These are phyloP conservation scores for Kwoniella newhampshirensis DNA, from an alignment of 768 basidiomycete species.

Conservation along the genomic window DNA sequence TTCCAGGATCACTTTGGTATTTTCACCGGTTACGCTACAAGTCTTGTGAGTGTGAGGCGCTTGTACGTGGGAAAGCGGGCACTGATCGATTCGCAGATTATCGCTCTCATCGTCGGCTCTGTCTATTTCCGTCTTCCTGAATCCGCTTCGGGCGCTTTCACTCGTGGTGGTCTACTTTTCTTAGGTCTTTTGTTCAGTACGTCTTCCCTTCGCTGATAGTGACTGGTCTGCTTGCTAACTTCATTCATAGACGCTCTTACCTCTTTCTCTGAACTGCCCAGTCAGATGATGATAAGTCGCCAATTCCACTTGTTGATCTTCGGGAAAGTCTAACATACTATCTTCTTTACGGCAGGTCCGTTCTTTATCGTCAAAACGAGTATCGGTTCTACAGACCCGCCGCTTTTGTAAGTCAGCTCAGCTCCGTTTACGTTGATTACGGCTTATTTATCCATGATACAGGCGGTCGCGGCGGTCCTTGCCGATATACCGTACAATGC, in stretches of 20 bases:
- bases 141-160: slow-evolving; percentile 79
- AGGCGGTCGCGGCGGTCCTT: slow-evolving; percentile 42
- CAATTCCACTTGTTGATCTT: too few relatives aligned
- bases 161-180: slow-evolving; percentile 80
- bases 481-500: slow-evolving; percentile 56
- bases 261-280: slow-evolving; percentile 54
- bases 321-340: too few relatives aligned
- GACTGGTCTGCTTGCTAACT: slow-evolving; percentile 48
- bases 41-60: too few relatives aligned
- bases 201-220: slow-evolving; percentile 55
- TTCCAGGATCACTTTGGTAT: slow-evolving; percentile 77
- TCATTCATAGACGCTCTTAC: slow-evolving; percentile 58
- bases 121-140: slow-evolving; percentile 71
- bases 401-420: too few relatives aligned
- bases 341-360: slow-evolving; percentile 79
- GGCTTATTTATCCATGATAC: not conserved
- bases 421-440: slow-evolving; percentile 13
- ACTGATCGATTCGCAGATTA: slow-evolving; percentile 56
- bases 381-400: slow-evolving; percentile 57
- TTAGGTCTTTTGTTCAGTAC: slow-evolving; percentile 55
- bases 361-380: slow-evolving; percentile 56
- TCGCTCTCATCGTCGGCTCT: slow-evolving; percentile 60
- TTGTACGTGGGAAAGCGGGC: not conserved
- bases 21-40: slow-evolving; percentile 65
- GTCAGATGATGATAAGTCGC: slow-evolving; percentile 71